These are phyloP conservation scores for Pseudopithomyces chartarum DNA, from an alignment of 2,329 filamentous ascomycete species.

Conservation along the genomic window DNA sequence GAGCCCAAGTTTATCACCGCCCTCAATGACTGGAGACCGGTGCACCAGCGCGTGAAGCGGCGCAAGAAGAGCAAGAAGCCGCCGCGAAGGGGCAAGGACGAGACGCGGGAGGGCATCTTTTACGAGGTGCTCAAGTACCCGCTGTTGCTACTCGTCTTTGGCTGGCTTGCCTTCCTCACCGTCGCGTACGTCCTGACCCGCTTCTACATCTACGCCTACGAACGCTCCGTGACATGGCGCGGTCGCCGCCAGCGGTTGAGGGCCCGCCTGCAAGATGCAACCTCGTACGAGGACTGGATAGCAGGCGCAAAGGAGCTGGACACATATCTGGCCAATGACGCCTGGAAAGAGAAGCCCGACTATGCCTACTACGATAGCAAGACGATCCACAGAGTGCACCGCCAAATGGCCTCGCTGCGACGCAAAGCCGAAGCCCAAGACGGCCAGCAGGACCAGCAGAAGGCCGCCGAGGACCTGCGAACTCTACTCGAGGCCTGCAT, in stretches of 20 bases:
- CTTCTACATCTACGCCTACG: conserved; percentile 89
- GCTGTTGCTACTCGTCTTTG: conserved; percentile 76
- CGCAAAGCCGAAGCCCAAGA: conserved; percentile 61
- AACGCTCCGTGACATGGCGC: conserved; percentile 88
- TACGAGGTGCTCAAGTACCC: conserved; percentile 94
- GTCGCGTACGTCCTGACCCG: conserved; percentile 79
- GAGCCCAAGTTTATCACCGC: conserved; percentile 74
- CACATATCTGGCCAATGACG: conserved; percentile 75
- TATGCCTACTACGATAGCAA: conserved; percentile 85
- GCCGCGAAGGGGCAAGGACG: conserved; percentile 68
- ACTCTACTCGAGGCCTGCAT: conserved; percentile 84
- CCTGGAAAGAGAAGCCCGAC: conserved; percentile 76
- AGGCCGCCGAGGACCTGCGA: conserved; percentile 75
- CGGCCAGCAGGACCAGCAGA: conserved; percentile 40
- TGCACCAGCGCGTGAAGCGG: conserved; percentile 71
- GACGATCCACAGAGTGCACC: conserved; percentile 77
- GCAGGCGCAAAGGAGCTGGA: conserved; percentile 79
- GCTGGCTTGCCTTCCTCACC: conserved; percentile 78
- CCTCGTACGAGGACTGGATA: conserved; percentile 83
- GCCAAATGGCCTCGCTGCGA: conserved; percentile 72
- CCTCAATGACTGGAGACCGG: conserved; percentile 93
- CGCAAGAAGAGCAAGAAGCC: conserved; percentile 45
- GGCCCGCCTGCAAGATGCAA: conserved; percentile 71
- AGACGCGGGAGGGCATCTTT: conserved; percentile 91
- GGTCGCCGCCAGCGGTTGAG: conserved; percentile 76